Conservation (phyloP, 331 rosid genomes). For the Rosa hybrid region DNA sequence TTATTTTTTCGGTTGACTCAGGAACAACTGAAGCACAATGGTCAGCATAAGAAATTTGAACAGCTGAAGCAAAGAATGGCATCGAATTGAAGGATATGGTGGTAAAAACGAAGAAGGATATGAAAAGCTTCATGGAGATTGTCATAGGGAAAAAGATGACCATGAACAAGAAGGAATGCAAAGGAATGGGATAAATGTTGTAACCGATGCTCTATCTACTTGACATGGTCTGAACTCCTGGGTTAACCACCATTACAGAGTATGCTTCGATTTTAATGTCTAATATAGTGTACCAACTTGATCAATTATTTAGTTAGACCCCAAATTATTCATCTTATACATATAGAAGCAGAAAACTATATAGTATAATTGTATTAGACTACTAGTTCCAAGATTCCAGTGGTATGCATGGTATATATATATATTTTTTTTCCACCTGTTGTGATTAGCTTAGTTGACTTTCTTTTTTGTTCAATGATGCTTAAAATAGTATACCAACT, state of each 20-base stretch:
- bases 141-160: background rate
- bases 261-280: background rate
- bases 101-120: conserved; percentile 19
- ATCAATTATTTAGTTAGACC: too few species aligned
- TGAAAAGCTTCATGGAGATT: background rate
- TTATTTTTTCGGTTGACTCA: conserved; percentile 2
- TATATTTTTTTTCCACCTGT: too few species aligned
- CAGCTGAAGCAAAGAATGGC: conserved; percentile 2
- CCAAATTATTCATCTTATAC: too few species aligned
- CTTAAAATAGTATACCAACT: background rate
- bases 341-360: too few species aligned
- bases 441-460: too few species aligned
- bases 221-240: background rate
- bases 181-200: background rate
- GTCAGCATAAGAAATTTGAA: conserved; percentile 29
- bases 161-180: background rate
- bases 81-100: conserved; percentile 14
- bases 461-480: too few species aligned
- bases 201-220: background rate
- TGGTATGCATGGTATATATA: too few species aligned
- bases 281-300: too few species aligned
- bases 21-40: conserved; percentile 43
- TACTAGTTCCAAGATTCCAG: too few species aligned
- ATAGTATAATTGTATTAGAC: too few species aligned
- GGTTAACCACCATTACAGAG: background rate